Evolutionary conservation across 768 basidiomycete species (phyloP).

Genomic region (Tricholoma terreum): DNA sequence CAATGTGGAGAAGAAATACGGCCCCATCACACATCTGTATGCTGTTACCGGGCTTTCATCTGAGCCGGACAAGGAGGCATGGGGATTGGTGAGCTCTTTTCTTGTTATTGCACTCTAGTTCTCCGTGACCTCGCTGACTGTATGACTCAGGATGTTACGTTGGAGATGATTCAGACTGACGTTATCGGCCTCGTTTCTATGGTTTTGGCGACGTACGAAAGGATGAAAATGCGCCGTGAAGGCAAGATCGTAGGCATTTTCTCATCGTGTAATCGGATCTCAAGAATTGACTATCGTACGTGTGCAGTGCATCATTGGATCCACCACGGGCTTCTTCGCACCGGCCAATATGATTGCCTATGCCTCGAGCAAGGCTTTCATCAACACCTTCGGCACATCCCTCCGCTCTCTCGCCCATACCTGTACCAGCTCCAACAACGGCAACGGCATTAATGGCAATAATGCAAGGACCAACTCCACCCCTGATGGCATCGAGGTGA

Average conservation of each 20-base stretch:
- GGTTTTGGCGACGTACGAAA: conserved; percentile 25
- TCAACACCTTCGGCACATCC: conserved; percentile 28
- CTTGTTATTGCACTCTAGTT: not conserved
- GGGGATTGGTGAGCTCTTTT: not conserved
- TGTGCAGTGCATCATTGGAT: conserved; percentile 28
- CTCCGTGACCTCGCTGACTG: not conserved
- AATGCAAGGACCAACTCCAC: not conserved
- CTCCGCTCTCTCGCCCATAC: conserved; percentile 26
- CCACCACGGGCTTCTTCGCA: conserved; percentile 23
- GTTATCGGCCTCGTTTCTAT: conserved; percentile 24
- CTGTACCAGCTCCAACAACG: conserved; percentile 1
- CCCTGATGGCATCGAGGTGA: not conserved
- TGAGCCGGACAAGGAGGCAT: not conserved
- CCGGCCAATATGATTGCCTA: conserved; percentile 33
- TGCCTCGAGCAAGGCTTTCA: conserved; percentile 28
- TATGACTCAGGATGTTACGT: conserved; percentile 22
- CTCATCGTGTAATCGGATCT: not conserved
- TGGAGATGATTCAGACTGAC: conserved; percentile 28
- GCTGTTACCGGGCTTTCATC: conserved; percentile 21
- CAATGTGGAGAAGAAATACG: conserved; percentile 23
- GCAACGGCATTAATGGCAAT: conserved; percentile 17
- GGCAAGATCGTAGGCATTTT: conserved; percentile 26
- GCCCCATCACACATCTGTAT: conserved; percentile 31
- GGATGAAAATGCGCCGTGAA: conserved; percentile 27
- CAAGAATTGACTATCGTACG: not conserved